A percentile compares a stretch with the other conserved stretches of the same genome.
phyloP scores from a whole-genome alignment of 805 yeast genomes.

The Pichia scutulata region DNA sequence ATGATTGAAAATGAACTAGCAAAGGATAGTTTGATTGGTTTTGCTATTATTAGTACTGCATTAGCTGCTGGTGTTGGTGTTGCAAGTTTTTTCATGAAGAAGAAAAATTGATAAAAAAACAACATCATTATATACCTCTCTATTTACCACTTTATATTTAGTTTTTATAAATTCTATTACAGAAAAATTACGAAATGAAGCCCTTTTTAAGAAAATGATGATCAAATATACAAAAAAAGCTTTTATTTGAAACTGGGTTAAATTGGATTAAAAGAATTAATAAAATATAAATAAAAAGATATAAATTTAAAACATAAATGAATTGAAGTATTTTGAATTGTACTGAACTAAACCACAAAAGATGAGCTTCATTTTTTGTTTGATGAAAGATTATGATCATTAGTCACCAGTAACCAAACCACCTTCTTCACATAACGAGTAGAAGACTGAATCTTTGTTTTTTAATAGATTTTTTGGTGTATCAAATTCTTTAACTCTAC shows the following conservation, averaged over 20 bases:
- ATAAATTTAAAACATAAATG: too few species aligned
- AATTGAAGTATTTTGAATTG: too few species aligned
- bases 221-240: too few species aligned
- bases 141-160: not conserved
- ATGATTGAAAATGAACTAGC: slow-evolving; percentile 81
- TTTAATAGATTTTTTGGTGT: slow-evolving; percentile 60
- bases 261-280: too few species aligned
- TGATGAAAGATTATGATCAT: not conserved
- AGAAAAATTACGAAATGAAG: not conserved
- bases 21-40: slow-evolving; percentile 79
- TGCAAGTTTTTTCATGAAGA: slow-evolving; percentile 15
- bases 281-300: too few species aligned
- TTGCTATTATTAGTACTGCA: slow-evolving; percentile 80
- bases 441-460: slow-evolving; percentile 62
- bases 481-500: slow-evolving; percentile 71
- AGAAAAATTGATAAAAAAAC: slow-evolving; percentile 1
- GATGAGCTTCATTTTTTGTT: too few species aligned
- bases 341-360: too few species aligned
- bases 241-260: too few species aligned
- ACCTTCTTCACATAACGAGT: slow-evolving; percentile 74
- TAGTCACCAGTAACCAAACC: slow-evolving; percentile 35
- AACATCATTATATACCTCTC: not conserved
- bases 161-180: not conserved
- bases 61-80: slow-evolving; percentile 72
- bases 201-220: not conserved